Evolutionary conservation across 2,329 filamentous ascomycete genomes (phyloP).

Genomic region (Neurospora sp.): DNA sequence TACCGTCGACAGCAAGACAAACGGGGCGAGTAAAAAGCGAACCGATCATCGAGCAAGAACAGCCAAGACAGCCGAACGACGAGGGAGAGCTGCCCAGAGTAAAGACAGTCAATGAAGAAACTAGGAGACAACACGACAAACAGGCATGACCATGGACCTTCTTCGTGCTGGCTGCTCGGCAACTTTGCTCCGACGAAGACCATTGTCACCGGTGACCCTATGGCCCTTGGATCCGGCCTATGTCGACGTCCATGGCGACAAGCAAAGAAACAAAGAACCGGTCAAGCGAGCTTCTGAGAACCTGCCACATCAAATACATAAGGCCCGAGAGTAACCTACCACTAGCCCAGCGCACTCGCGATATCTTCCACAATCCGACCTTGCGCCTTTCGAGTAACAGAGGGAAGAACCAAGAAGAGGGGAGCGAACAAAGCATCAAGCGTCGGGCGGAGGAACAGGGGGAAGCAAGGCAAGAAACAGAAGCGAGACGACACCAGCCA

Average conservation of each 20-base stretch:
- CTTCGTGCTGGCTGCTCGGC: not conserved
- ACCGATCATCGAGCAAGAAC: not conserved
- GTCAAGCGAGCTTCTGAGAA: not conserved
- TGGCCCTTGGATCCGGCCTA: not conserved
- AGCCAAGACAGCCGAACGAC: not conserved
- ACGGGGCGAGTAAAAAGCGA: not conserved
- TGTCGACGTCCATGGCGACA: not conserved
- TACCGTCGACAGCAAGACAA: not conserved
- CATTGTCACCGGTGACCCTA: not conserved
- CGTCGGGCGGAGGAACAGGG: no score
- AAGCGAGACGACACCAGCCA: no score
- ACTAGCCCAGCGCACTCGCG: no score
- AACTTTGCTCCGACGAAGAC: not conserved
- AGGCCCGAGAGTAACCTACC: no score
- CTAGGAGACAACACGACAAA: not conserved
- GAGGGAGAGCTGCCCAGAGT: not conserved
- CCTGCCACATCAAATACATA: no score
- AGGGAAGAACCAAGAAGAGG: no score
- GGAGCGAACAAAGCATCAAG: no score
- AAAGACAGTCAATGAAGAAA: not conserved
- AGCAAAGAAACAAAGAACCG: not conserved
- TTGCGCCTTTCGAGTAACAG: no score
- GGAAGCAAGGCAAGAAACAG: no score
- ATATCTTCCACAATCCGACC: no score
- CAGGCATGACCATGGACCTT: not conserved